Evolutionary conservation across 805 yeast genomes (phyloP).

Genomic region (Candida ortonii): DNA sequence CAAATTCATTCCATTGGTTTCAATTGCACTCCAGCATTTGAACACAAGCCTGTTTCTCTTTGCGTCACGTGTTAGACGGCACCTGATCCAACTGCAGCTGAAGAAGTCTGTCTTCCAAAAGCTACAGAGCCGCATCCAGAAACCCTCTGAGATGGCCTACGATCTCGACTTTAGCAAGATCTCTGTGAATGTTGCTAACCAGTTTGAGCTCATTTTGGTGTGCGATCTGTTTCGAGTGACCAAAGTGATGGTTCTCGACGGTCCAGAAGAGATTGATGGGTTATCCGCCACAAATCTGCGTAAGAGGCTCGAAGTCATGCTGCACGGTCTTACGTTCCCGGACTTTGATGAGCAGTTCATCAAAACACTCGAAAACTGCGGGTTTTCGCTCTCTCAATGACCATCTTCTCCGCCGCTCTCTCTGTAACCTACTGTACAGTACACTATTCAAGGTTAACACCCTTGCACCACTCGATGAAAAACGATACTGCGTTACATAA

Average conservation of each 20-base stretch:
- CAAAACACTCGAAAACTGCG: constrained; percentile 16
- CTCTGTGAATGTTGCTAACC: constrained; percentile 18
- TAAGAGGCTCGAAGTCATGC: constrained; percentile 18
- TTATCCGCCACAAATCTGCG: constrained; percentile 3
- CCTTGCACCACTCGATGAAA: too few relatives aligned
- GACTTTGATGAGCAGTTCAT: constrained; percentile 18
- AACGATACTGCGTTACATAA: too few relatives aligned
- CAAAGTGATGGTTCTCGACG: constrained; percentile 19
- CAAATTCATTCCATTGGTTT: constrained; percentile 27
- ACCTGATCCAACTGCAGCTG: constrained; percentile 25
- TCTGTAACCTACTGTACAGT: too few relatives aligned
- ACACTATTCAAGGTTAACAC: too few relatives aligned
- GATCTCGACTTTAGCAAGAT: constrained; percentile 31
- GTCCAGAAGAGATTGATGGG: constrained; percentile 7
- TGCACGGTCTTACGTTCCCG: constrained; percentile 16
- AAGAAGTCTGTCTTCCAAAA: constrained; percentile 17
- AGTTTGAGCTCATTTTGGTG: constrained; percentile 22
- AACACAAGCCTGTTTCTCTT: constrained; percentile 26
- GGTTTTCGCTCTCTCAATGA: constrained; percentile 2
- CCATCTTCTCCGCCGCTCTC: too few relatives aligned
- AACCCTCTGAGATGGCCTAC: constrained; percentile 18
- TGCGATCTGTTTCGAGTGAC: constrained; percentile 20
- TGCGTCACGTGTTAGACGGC: constrained; percentile 24
- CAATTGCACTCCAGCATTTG: constrained; percentile 25
- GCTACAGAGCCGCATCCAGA: constrained; percentile 13